A percentile compares a stretch with the other conserved stretches of the same genome.
phyloP scores from a whole-genome alignment of 768 basidiomycete species.

The Leccinum obscurum region DNA sequence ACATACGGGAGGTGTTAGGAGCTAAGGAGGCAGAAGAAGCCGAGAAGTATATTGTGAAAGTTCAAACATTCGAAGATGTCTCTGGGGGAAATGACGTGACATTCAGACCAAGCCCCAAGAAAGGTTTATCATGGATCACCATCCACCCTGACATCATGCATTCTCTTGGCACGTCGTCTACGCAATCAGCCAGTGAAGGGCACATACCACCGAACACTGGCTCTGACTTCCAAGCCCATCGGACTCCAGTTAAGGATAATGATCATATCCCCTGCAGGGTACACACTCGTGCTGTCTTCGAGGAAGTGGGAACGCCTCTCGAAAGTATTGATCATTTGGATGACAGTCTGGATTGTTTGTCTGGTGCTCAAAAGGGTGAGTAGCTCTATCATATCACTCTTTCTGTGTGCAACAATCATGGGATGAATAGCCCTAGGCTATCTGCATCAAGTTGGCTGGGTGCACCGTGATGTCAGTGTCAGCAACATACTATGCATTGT shows the following conservation, averaged over 20 bases:
- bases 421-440: neutral
- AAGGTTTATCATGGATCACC: too few relatives aligned
- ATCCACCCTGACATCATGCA: too few relatives aligned
- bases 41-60: neutral
- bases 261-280: neutral
- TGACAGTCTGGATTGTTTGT: neutral
- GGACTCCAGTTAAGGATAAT: too few relatives aligned
- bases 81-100: too few relatives aligned
- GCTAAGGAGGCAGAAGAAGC: neutral
- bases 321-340: neutral
- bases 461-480: conserved; percentile 9
- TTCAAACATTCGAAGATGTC: neutral
- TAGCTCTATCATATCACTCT: neutral
- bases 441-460: conserved; percentile 8
- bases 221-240: too few relatives aligned
- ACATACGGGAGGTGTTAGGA: neutral
- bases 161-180: too few relatives aligned
- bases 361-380: neutral
- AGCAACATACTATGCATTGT: neutral
- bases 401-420: neutral
- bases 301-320: neutral
- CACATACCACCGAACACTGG: too few relatives aligned
- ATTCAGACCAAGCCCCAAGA: too few relatives aligned
- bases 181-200: too few relatives aligned
- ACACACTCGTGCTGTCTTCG: neutral